Evolutionary conservation across 805 yeast genomes (phyloP).

Genomic region (Yarrowia alimentaria): DNA sequence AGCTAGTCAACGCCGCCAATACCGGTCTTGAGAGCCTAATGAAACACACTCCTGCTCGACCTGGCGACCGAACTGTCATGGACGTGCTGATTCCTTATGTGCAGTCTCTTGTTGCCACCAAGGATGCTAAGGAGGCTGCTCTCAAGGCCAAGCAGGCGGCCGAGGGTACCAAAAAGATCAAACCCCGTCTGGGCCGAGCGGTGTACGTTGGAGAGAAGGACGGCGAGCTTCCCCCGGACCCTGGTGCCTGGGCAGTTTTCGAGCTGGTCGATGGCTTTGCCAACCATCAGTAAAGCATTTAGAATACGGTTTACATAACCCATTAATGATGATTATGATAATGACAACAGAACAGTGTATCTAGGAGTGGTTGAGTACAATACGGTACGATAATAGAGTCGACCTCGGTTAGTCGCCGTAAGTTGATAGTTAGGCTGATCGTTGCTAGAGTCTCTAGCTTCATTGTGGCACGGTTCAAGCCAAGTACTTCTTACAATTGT

Average conservation of each 20-base stretch:
- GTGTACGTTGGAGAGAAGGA: conserved; percentile 62
- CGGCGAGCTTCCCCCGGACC: conserved; percentile 24
- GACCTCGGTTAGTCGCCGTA: no score
- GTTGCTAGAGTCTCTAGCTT: no score
- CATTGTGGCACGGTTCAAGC: no score
- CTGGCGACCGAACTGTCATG: conserved; percentile 83
- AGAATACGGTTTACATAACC: background rate
- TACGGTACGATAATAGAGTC: no score
- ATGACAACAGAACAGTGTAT: no score
- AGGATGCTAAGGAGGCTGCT: conserved; percentile 59
- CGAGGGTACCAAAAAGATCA: conserved; percentile 65
- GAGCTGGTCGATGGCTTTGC: conserved; percentile 51
- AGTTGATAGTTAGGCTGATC: no score
- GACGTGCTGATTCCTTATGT: conserved; percentile 90
- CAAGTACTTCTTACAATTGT: no score
- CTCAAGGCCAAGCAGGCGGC: conserved; percentile 73
- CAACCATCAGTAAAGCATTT: conserved; percentile 17
- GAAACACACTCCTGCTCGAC: conserved; percentile 83
- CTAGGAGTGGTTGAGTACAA: no score
- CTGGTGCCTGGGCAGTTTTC: conserved; percentile 59
- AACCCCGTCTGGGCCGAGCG: conserved; percentile 93
- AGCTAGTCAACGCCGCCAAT: conserved; percentile 38
- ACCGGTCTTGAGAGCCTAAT: conserved; percentile 69
- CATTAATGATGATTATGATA: conserved; percentile 8
- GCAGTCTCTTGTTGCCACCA: conserved; percentile 51